Conservation (phyloP, 805 yeast species). For the Nakazawaea anatomiae region DNA sequence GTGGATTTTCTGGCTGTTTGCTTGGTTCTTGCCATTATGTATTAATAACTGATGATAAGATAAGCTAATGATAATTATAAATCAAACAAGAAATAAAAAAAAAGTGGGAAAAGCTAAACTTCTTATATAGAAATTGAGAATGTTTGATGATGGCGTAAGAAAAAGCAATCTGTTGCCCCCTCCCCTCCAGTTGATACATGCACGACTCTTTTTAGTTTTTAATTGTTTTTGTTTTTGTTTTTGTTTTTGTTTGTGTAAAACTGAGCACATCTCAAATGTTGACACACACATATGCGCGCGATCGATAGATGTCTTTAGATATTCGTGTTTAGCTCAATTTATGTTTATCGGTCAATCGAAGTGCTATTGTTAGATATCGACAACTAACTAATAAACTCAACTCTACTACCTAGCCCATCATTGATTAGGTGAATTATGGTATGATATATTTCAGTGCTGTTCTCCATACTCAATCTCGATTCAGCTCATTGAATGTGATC, state of each 20-base stretch:
- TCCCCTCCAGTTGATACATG: too few relatives aligned
- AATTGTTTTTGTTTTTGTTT: background rate
- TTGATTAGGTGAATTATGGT: background rate
- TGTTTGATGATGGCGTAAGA: background rate
- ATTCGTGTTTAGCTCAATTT: too few relatives aligned
- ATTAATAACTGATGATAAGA: conserved; percentile 14
- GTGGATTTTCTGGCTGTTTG: conserved; percentile 94
- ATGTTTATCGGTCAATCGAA: too few relatives aligned
- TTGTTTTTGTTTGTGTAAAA: conserved; percentile 6
- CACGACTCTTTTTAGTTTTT: background rate
- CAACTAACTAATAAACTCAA: too few relatives aligned
- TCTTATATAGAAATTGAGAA: background rate
- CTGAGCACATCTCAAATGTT: background rate
- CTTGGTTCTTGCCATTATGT: conserved; percentile 82
- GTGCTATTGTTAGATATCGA: too few relatives aligned
- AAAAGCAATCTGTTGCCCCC: background rate
- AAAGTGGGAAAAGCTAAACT: conserved; percentile 1
- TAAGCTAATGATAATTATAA: background rate
- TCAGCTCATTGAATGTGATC: too few relatives aligned
- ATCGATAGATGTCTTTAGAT: too few relatives aligned
- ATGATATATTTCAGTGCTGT: background rate
- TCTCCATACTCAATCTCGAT: background rate
- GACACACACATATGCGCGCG: background rate
- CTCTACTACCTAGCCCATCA: too few relatives aligned
- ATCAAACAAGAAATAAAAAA: background rate